Evolutionary conservation across 768 basidiomycete species (phyloP).

Genomic region (Lentinula detonsa): DNA sequence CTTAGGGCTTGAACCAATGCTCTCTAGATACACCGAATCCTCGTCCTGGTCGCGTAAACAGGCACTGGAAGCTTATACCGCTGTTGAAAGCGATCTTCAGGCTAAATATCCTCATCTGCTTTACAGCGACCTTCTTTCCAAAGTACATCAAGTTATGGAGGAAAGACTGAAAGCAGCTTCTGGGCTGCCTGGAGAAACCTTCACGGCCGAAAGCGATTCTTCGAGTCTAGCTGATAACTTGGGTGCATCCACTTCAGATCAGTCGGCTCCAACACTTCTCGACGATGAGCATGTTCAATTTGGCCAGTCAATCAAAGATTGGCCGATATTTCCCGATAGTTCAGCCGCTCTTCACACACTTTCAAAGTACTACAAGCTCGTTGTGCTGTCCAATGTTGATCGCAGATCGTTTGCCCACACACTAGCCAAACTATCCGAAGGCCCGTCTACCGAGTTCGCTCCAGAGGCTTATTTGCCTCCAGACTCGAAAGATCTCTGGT

Average conservation of each 20-base stretch:
- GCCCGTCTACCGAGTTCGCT: constrained; percentile 15
- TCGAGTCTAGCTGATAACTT: constrained; percentile 15
- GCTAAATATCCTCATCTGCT: constrained; percentile 49
- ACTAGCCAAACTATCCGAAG: constrained; percentile 46
- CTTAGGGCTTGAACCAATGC: constrained; percentile 45
- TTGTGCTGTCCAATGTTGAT: constrained; percentile 76
- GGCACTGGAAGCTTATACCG: constrained; percentile 43
- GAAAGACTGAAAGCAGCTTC: constrained; percentile 27
- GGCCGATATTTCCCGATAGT: constrained; percentile 68
- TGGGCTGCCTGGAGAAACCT: constrained; percentile 10
- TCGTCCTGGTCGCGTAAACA: constrained; percentile 44
- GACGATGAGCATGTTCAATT: constrained; percentile 39
- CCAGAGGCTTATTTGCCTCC: constrained; percentile 4
- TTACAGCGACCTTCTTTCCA: constrained; percentile 58
- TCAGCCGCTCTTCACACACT: constrained; percentile 51
- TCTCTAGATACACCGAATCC: constrained; percentile 33
- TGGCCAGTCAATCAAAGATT: constrained; percentile 52
- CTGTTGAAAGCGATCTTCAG: constrained; percentile 53
- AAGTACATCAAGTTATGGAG: constrained; percentile 32
- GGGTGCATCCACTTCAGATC: constrained; percentile 4
- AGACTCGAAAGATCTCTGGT: constrained; percentile 29
- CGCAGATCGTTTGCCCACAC: constrained; percentile 55
- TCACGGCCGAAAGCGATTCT: constrained; percentile 15
- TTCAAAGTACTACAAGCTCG: constrained; percentile 58
- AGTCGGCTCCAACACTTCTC: neutral